Evolutionary conservation across 2,329 filamentous ascomycete species (phyloP).

Genomic region (Phaeoacremonium minimum): DNA sequence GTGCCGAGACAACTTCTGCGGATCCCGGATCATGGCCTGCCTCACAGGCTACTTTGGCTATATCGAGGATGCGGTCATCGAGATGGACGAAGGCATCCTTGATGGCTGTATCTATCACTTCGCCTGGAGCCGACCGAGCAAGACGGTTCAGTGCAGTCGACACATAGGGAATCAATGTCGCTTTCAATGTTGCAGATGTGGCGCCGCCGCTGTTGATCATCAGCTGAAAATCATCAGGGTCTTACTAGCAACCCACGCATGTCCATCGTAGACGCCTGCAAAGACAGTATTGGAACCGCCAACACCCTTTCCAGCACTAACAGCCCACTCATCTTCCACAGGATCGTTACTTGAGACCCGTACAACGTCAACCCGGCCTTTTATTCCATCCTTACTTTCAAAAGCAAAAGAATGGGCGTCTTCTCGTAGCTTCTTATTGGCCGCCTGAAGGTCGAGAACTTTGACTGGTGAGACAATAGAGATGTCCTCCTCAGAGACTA

Average conservation of each 20-base stretch:
- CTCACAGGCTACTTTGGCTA: conserved; percentile 24
- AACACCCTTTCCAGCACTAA: no score
- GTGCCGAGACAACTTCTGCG: conserved; percentile 20
- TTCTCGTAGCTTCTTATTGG: no score
- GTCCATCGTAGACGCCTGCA: conserved; percentile 46
- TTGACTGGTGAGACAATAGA: no score
- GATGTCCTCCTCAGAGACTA: no score
- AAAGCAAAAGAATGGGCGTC: no score
- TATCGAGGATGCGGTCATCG: conserved; percentile 49
- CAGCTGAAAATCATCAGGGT: not conserved
- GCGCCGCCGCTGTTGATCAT: conserved; percentile 29
- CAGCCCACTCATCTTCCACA: no score
- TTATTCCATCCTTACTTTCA: no score
- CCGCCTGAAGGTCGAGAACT: no score
- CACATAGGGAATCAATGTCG: conserved; percentile 35
- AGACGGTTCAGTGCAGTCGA: conserved; percentile 27
- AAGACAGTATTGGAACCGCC: no score
- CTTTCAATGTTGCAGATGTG: conserved; percentile 33
- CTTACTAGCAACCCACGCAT: conserved; percentile 30
- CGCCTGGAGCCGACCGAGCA: conserved; percentile 26
- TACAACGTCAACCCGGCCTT: no score
- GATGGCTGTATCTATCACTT: conserved; percentile 49
- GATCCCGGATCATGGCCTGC: no score
- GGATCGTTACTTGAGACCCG: no score
- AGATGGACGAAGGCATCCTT: conserved; percentile 52